Conservation (phyloP, 108 stramenopile species). For the Fragilaria crotonensis region DNA sequence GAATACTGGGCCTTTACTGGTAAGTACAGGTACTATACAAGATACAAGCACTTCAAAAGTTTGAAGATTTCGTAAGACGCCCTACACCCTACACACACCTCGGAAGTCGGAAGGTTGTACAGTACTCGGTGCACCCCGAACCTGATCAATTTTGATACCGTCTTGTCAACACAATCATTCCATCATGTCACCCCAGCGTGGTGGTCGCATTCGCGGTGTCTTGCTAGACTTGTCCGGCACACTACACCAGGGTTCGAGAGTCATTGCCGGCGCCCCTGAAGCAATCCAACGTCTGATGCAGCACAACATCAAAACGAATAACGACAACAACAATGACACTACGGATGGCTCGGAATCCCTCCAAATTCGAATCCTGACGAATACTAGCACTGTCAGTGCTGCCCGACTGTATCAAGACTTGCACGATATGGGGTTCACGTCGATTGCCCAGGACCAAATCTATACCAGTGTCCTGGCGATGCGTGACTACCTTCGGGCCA, state of each 20-base stretch:
- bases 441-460: conserved; percentile 19
- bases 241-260: conserved; percentile 40
- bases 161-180: too few relatives aligned
- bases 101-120: too few relatives aligned
- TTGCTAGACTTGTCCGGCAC: conserved; percentile 71
- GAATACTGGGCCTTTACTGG: too few relatives aligned
- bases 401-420: conserved; percentile 30
- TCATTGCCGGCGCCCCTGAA: conserved; percentile 49
- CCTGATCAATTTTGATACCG: too few relatives aligned
- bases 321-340: conserved; percentile 3
- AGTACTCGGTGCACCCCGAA: too few relatives aligned
- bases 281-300: conserved; percentile 29
- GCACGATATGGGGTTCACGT: conserved; percentile 33
- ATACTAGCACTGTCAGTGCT: conserved; percentile 47
- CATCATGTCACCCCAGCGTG: too few relatives aligned
- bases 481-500: conserved; percentile 17
- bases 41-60: too few relatives aligned
- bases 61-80: too few relatives aligned
- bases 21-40: too few relatives aligned
- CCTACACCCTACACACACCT: too few relatives aligned
- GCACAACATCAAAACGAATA: conserved; percentile 3
- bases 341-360: neutral
- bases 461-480: conserved; percentile 56
- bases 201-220: conserved; percentile 42
- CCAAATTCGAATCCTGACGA: conserved; percentile 50